phyloP scores from a whole-genome alignment of 164 flowering plant genomes.

The Tinospora cordifolia region DNA sequence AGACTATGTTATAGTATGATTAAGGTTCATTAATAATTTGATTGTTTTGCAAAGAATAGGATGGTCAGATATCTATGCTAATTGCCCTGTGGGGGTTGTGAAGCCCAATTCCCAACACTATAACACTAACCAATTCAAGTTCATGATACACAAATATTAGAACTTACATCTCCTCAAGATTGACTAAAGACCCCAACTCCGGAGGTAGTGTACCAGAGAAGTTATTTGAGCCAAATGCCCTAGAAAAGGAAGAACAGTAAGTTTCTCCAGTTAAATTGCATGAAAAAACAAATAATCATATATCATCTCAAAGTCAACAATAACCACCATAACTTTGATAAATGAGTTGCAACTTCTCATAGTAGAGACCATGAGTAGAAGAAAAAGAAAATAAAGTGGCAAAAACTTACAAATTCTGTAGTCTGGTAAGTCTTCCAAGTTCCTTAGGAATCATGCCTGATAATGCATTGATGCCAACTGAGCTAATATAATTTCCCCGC shows the following conservation, averaged over 20 bases:
- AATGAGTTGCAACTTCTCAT: neutral
- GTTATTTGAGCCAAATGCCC: constrained; percentile 33
- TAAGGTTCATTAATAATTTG: too few relatives aligned
- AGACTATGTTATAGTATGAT: too few relatives aligned
- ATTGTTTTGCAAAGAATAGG: too few relatives aligned
- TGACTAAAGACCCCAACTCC: constrained; percentile 37
- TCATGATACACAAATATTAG: neutral
- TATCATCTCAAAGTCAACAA: neutral
- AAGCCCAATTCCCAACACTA: too few relatives aligned
- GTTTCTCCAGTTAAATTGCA: neutral
- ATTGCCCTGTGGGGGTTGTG: neutral
- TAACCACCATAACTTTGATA: neutral
- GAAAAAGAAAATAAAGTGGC: neutral
- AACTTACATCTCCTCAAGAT: constrained; percentile 36
- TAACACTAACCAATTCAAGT: neutral
- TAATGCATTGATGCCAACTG: constrained; percentile 32
- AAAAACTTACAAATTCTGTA: constrained; percentile 14
- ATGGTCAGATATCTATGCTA: neutral
- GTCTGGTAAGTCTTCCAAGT: constrained; percentile 19
- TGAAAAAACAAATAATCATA: neutral
- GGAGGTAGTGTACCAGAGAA: constrained; percentile 49
- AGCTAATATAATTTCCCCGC: constrained; percentile 12
- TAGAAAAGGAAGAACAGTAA: constrained; percentile 16
- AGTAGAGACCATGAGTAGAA: neutral
- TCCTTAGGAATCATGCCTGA: constrained; percentile 36